Conservation (phyloP, 78 protist genomes). For the Pelomyxa schiedti region DNA sequence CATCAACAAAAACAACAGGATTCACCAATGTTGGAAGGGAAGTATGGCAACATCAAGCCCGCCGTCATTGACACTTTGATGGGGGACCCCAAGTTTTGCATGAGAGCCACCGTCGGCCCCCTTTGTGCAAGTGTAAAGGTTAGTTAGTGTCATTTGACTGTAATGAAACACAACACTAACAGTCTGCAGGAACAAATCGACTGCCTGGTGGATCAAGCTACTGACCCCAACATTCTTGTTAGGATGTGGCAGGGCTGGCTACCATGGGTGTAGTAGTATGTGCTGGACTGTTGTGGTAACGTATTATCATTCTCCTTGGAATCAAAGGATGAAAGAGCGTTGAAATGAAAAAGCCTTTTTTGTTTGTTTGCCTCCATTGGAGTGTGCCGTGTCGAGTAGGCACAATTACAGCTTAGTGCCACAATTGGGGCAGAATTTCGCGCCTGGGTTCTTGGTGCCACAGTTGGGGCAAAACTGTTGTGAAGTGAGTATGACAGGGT, state of each 20-base stretch:
- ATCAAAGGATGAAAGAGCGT: too few relatives aligned
- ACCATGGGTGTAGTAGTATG: conserved; percentile 53
- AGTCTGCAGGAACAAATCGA: conserved; percentile 63
- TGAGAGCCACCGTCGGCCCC: conserved; percentile 26
- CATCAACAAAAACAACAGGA: neutral
- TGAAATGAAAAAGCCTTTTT: too few relatives aligned
- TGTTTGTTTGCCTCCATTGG: too few relatives aligned
- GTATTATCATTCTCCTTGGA: too few relatives aligned
- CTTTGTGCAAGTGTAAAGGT: conserved; percentile 15
- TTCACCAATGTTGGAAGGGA: too few relatives aligned
- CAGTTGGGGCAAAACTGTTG: too few relatives aligned
- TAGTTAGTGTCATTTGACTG: neutral
- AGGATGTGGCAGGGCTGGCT: conserved; percentile 81
- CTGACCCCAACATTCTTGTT: conserved; percentile 71
- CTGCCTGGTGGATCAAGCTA: conserved; percentile 79
- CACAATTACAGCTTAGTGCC: too few relatives aligned
- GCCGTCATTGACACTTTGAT: neutral
- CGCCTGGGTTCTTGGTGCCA: too few relatives aligned
- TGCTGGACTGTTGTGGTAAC: too few relatives aligned
- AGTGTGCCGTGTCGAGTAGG: too few relatives aligned
- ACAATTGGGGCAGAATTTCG: too few relatives aligned
- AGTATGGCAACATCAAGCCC: neutral
- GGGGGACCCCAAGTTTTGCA: conserved; percentile 21
- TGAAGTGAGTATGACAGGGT: too few relatives aligned
- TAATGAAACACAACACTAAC: neutral